Evolutionary conservation across 805 yeast species (phyloP).

Genomic region (Sungouiella blattae): DNA sequence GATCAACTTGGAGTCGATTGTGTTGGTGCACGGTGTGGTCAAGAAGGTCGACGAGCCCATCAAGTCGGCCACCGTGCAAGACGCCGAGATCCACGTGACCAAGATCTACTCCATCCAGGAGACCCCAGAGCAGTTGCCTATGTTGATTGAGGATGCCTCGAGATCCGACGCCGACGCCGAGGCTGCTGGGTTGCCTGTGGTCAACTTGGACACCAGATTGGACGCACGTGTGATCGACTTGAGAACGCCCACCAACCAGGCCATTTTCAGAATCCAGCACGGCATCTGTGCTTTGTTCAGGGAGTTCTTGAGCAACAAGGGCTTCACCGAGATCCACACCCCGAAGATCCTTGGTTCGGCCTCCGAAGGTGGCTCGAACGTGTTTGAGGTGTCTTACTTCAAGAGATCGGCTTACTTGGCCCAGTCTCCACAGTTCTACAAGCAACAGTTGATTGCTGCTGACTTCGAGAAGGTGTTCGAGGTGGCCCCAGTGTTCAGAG

Average conservation of each 20-base stretch:
- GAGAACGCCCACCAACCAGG: slow-evolving; percentile 96
- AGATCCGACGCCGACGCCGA: slow-evolving; percentile 94
- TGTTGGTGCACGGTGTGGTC: slow-evolving; percentile 82
- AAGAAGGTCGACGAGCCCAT: slow-evolving; percentile 81
- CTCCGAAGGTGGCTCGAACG: slow-evolving; percentile 97
- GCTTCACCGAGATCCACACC: slow-evolving; percentile 89
- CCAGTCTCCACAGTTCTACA: slow-evolving; percentile 96
- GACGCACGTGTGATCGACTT: slow-evolving; percentile 94
- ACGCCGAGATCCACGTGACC: slow-evolving; percentile 75
- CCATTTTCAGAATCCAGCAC: slow-evolving; percentile 89
- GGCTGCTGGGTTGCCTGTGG: slow-evolving; percentile 86
- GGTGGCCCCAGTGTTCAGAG: slow-evolving; percentile 97
- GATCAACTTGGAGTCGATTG: slow-evolving; percentile 85
- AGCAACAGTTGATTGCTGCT: slow-evolving; percentile 96
- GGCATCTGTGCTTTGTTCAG: slow-evolving; percentile 87
- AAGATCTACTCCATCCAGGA: slow-evolving; percentile 76
- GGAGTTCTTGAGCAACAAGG: slow-evolving; percentile 67
- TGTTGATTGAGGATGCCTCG: slow-evolving; percentile 92
- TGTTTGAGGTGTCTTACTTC: slow-evolving; percentile 90
- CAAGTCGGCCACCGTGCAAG: slow-evolving; percentile 88
- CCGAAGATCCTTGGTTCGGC: slow-evolving; percentile 95
- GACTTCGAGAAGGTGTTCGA: slow-evolving; percentile 97
- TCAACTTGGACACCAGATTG: slow-evolving; percentile 92
- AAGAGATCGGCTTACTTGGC: slow-evolving; percentile 91
- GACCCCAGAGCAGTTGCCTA: slow-evolving; percentile 90